These are phyloP conservation scores for Xylaria digitata DNA, from an alignment of 2,329 filamentous ascomycete species.

Conservation along the genomic window DNA sequence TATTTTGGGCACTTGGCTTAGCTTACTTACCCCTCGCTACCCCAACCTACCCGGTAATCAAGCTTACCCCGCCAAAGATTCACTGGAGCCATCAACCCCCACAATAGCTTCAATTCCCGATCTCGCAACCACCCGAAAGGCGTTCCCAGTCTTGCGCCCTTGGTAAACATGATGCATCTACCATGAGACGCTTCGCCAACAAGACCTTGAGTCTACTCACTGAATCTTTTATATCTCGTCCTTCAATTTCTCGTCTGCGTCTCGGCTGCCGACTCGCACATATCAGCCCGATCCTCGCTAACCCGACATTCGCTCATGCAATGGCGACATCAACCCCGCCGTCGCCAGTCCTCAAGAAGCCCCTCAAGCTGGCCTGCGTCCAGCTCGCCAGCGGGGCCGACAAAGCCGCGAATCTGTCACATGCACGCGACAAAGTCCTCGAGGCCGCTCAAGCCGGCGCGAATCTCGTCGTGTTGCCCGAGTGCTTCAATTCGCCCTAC, in stretches of 20 bases:
- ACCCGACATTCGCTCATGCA: slow-evolving; percentile 35
- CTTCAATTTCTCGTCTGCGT: slow-evolving; percentile 14
- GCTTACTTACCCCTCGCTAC: slow-evolving; percentile 9
- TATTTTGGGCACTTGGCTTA: neutral
- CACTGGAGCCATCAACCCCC: slow-evolving; percentile 6
- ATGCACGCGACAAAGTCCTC: slow-evolving; percentile 83
- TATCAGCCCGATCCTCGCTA: slow-evolving; percentile 34
- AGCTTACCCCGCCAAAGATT: slow-evolving; percentile 14
- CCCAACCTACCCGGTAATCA: slow-evolving; percentile 13
- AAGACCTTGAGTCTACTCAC: slow-evolving; percentile 41
- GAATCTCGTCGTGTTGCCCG: slow-evolving; percentile 89
- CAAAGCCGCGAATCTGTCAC: slow-evolving; percentile 84
- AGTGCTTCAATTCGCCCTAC: slow-evolving; percentile 99
- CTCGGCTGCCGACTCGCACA: slow-evolving; percentile 17
- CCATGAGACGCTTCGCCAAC: slow-evolving; percentile 45
- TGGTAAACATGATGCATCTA: slow-evolving; percentile 39
- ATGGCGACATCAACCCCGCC: slow-evolving; percentile 48
- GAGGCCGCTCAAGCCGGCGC: slow-evolving; percentile 82
- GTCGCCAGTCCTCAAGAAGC: slow-evolving; percentile 72
- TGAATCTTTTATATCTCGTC: slow-evolving; percentile 25
- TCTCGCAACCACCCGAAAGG: slow-evolving; percentile 40
- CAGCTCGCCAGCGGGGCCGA: slow-evolving; percentile 85
- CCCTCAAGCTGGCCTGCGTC: slow-evolving; percentile 82
- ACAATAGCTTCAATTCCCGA: slow-evolving; percentile 37
- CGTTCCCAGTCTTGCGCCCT: no score